A percentile compares a stretch with the other conserved stretches of the same genome.
Conservation (phyloP, 257 asterid species). For the Fraxinus excelsior region DNA sequence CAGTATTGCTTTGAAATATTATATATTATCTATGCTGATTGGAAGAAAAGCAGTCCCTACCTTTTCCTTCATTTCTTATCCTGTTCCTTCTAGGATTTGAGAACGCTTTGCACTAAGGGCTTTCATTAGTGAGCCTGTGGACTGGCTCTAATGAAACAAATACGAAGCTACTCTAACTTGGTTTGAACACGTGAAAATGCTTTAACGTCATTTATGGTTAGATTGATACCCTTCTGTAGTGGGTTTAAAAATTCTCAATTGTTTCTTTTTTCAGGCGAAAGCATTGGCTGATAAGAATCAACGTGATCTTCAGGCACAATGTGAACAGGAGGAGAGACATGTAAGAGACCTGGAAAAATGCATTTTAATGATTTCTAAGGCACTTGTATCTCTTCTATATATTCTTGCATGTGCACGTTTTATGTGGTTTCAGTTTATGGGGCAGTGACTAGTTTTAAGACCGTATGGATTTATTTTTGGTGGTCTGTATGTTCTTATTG, state of each 20-base stretch:
- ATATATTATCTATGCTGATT: neutral
- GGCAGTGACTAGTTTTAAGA: neutral
- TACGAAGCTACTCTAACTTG: conserved; percentile 15
- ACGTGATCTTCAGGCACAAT: conserved; percentile 78
- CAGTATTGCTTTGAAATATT: neutral
- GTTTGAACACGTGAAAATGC: conserved; percentile 6
- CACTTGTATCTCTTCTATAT: conserved; percentile 2
- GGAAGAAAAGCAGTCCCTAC: conserved; percentile 18
- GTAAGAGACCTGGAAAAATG: conserved; percentile 48
- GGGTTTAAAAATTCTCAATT: neutral
- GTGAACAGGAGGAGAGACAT: conserved; percentile 81
- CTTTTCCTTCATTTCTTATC: conserved; percentile 15
- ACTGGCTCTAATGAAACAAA: conserved; percentile 3
- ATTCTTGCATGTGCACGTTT: neutral
- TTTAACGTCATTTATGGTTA: conserved; percentile 1
- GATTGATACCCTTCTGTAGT: neutral
- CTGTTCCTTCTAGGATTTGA: neutral
- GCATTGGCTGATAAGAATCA: conserved; percentile 87
- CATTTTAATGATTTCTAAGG: neutral
- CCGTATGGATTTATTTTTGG: neutral
- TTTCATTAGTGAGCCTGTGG: conserved; percentile 8
- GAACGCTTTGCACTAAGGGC: conserved; percentile 5
- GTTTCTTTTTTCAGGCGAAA: conserved; percentile 60
- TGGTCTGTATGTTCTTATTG: conserved; percentile 5
- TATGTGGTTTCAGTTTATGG: neutral